Percentiles rank a stretch among this genome's conserved stretches.
phyloP scores from a whole-genome alignment of 768 basidiomycete species.

The Podaxis sp. region DNA sequence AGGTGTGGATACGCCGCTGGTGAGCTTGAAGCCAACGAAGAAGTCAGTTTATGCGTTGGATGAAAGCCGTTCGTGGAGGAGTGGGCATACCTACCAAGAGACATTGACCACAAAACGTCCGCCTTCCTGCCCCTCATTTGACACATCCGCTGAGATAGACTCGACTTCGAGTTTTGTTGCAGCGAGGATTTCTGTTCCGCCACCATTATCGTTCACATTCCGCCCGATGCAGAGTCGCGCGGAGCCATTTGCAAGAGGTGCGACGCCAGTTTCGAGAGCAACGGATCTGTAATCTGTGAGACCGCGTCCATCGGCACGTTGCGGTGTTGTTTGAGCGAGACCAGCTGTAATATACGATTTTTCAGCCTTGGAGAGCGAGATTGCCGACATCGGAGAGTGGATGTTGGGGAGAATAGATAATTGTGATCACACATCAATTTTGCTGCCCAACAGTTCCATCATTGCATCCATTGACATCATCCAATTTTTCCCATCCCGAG shows the following conservation, averaged over 20 bases:
- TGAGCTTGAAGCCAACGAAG: conserved; percentile 45
- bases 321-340: conserved; percentile 52
- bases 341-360: conserved; percentile 72
- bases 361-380: conserved; percentile 71
- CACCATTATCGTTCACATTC: conserved; percentile 28
- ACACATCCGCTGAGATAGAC: conserved; percentile 42
- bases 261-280: conserved; percentile 72
- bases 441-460: no score
- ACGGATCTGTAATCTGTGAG: conserved; percentile 67
- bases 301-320: conserved; percentile 76
- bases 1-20: conserved; percentile 78
- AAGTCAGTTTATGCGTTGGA: neutral
- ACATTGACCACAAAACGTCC: conserved; percentile 59
- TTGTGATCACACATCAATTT: no score
- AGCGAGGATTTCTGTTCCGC: conserved; percentile 76
- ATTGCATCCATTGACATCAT: no score
- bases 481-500: neutral
- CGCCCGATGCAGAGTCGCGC: conserved; percentile 75
- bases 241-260: conserved; percentile 83
- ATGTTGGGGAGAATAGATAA: neutral
- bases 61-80: neutral
- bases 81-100: conserved; percentile 60
- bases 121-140: conserved; percentile 50
- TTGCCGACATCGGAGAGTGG: neutral
- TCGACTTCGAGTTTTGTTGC: conserved; percentile 81